A percentile compares a stretch with the other conserved stretches of the same genome.
Conservation (phyloP, 495 filamentous ascomycete genomes). For the Umbilicaria muhlenbergii region DNA sequence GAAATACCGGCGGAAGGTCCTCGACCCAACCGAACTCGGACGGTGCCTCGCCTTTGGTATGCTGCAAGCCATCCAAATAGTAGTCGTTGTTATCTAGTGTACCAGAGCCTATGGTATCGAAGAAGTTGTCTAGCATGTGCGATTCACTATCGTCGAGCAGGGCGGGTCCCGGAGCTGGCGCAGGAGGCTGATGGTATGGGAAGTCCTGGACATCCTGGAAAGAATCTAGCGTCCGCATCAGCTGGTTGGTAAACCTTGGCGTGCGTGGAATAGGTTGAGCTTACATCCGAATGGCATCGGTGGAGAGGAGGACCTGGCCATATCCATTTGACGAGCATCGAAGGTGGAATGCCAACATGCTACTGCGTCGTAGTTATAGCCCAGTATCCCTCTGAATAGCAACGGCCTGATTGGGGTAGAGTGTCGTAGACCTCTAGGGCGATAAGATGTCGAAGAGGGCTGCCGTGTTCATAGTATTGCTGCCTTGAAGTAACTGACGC, state of each 20-base stretch:
- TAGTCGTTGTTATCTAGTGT: slow-evolving; percentile 33
- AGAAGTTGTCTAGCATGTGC: slow-evolving; percentile 45
- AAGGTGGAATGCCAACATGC: too few species aligned
- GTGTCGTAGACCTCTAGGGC: too few species aligned
- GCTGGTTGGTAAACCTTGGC: slow-evolving; percentile 2
- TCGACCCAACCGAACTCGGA: slow-evolving; percentile 35
- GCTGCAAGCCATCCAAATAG: slow-evolving; percentile 22
- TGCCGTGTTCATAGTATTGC: too few species aligned
- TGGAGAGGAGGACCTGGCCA: slow-evolving; percentile 14
- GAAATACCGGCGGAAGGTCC: slow-evolving; percentile 42
- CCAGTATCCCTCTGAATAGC: too few species aligned
- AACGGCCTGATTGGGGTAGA: too few species aligned
- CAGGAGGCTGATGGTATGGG: slow-evolving; percentile 38
- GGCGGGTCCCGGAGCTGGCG: slow-evolving; percentile 40
- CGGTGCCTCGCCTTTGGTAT: slow-evolving; percentile 27
- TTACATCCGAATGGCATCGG: slow-evolving; percentile 45
- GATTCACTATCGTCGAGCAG: slow-evolving; percentile 46
- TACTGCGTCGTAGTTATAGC: too few species aligned
- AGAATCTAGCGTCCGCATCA: slow-evolving; percentile 22
- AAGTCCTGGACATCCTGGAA: slow-evolving; percentile 34
- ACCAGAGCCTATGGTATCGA: slow-evolving; percentile 40
- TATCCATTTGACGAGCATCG: too few species aligned
- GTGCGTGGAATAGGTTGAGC: slow-evolving; percentile 14
- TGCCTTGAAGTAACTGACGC: too few species aligned
- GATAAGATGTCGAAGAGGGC: too few species aligned